Conservation (phyloP, 495 filamentous ascomycete genomes). For the Jackrogersella minutella region DNA sequence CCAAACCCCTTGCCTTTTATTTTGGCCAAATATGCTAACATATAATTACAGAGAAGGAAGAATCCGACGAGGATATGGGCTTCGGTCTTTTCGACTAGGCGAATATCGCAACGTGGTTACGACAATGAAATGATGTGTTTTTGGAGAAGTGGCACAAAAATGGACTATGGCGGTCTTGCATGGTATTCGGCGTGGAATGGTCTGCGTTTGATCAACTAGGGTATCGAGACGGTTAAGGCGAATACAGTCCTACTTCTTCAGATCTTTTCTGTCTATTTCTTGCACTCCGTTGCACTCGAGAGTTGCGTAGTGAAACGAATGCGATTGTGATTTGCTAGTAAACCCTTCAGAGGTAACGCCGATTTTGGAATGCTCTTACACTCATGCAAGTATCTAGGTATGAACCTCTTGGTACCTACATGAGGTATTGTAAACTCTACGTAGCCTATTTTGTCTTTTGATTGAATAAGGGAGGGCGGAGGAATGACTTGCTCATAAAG, state of each 20-base stretch:
- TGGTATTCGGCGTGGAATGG: constrained; percentile 41
- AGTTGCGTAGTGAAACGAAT: neutral
- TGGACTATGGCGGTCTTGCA: constrained; percentile 40
- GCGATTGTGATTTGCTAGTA: constrained; percentile 3
- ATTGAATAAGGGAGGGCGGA: neutral
- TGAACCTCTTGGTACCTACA: too few relatives aligned
- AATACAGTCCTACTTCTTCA: constrained; percentile 45
- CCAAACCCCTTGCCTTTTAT: neutral
- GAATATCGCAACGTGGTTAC: constrained; percentile 21
- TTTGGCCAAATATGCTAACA: constrained; percentile 43
- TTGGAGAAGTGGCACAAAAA: constrained; percentile 40
- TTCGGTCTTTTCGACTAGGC: constrained; percentile 99
- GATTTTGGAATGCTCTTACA: neutral
- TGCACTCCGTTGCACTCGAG: neutral
- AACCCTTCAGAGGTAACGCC: neutral
- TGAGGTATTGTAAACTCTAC: too few relatives aligned
- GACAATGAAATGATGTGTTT: constrained; percentile 40
- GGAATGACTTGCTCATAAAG: neutral
- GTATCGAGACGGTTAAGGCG: constrained; percentile 35
- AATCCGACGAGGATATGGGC: constrained; percentile 99
- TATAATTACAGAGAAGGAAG: constrained; percentile 64
- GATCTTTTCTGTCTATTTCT: neutral
- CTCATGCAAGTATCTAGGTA: too few relatives aligned
- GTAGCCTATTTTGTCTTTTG: too few relatives aligned
- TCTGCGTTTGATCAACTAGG: constrained; percentile 40